Evolutionary conservation across 148 eudicot genomes (phyloP), one percentile per base, ranked within the genome.

Genomic region (Vaccinium darrowii): DNA sequence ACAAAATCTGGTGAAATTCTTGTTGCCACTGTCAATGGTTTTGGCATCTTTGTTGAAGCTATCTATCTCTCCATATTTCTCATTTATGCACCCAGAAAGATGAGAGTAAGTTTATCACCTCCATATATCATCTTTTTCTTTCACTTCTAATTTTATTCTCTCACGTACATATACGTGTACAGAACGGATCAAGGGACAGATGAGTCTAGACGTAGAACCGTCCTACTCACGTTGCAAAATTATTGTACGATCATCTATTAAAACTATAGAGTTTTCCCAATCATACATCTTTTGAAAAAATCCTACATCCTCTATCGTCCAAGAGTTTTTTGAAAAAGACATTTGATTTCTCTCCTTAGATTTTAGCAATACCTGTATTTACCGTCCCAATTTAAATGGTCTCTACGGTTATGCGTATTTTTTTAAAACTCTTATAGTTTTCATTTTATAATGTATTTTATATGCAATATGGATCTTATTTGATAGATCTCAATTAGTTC

Each of bases 21-120:
- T 54, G 93, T 93, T 8, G 91, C 92, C 33, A 92, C 95, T 60
- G 85, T 92, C 53, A 93, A 93, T 86, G 94, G 93, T 0, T 90
- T 92, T 50, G 94, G 94, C 11, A 36, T 86, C 13, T 0, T 88
- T 0, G 90, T 91, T 21, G 90, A 88, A 71, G 69, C 86, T 18
- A 50, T 89, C 36, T 93, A 89, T 50, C 85, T 93, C n/a, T 49
- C 84, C 47, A 62, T 93, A 51, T 93, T 90, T 62, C 89, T 93
- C 19, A 3, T 79, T 0, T 92, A 75, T 83, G 90, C 94, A 7
- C 89, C 88, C 53, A 73, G 79, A 11, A 83, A 15, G 52, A 80
- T 87, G 84, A 92, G 79, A 90, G 94, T 93, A 88, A 79, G 52
- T 33, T 21, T 56, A 71, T 16, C 62, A 57, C n/a, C 21, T 2